Conservation (phyloP, 2,329 filamentous ascomycete species). For the Ilyonectria sp. region DNA sequence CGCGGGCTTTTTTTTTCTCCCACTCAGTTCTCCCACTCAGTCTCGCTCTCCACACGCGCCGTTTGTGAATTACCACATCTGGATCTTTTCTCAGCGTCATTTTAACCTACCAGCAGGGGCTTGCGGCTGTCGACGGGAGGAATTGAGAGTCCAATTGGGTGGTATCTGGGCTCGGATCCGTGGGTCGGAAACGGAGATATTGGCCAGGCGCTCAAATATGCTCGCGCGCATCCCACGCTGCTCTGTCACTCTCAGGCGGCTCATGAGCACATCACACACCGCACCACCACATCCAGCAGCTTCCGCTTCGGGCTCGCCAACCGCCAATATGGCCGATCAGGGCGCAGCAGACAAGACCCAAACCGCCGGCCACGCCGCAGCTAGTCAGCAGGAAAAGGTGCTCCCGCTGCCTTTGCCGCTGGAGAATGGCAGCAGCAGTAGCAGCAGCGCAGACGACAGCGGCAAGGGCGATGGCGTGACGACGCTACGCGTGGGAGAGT, state of each 20-base stretch:
- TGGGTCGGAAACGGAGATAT: too few relatives aligned
- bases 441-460: not conserved
- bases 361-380: not conserved
- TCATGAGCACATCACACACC: constrained; percentile 23
- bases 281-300: constrained; percentile 17
- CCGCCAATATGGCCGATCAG: constrained; percentile 2
- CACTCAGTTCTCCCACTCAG: not conserved
- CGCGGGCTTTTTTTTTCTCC: not conserved
- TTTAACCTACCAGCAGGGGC: not conserved
- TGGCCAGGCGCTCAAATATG: constrained; percentile 4
- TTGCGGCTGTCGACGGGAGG: not conserved
- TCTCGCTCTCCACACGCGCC: not conserved
- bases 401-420: constrained; percentile 10
- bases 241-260: constrained; percentile 11
- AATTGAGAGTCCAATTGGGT: not conserved
- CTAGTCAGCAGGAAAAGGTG: constrained; percentile 5
- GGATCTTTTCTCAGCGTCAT: not conserved
- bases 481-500: constrained; percentile 45
- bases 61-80: constrained; percentile 7
- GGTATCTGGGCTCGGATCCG: not conserved
- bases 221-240: constrained; percentile 25
- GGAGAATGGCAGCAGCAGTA: constrained; percentile 6
- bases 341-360: constrained; percentile 5
- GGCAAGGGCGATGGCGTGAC: constrained; percentile 44
- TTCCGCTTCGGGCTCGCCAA: constrained; percentile 9